Conservation (phyloP, 495 filamentous ascomycete species). For the Hypoxylon fragiforme region DNA sequence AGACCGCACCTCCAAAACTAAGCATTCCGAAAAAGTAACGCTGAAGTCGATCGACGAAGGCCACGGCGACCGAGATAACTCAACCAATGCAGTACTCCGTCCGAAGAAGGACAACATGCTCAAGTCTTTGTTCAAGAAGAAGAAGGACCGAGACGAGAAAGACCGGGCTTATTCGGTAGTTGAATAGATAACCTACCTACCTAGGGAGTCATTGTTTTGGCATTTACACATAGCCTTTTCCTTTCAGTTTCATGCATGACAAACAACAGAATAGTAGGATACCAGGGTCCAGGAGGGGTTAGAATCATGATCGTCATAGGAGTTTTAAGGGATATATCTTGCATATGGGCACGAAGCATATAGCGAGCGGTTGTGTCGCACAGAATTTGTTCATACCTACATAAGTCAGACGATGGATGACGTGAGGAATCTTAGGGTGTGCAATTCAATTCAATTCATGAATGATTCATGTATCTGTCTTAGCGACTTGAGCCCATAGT, state of each 20-base stretch:
- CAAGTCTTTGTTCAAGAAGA: slow-evolving; percentile 55
- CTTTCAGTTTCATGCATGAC: slow-evolving; percentile 3
- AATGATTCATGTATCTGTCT: too few species aligned
- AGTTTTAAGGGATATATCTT: slow-evolving; percentile 12
- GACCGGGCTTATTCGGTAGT: slow-evolving; percentile 31
- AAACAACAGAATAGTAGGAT: slow-evolving; percentile 15
- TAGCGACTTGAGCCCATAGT: too few species aligned
- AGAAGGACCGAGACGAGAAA: slow-evolving; percentile 47
- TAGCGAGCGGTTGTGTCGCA: slow-evolving; percentile 6
- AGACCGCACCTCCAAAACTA: slow-evolving; percentile 36
- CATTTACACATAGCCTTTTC: not conserved
- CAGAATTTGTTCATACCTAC: slow-evolving; percentile 12
- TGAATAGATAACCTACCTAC: slow-evolving; percentile 7
- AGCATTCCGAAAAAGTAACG: slow-evolving; percentile 33
- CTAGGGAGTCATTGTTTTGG: not conserved
- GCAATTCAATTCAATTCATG: too few species aligned
- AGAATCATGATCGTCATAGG: slow-evolving; percentile 4
- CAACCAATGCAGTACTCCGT: slow-evolving; percentile 29
- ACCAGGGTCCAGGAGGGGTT: slow-evolving; percentile 11
- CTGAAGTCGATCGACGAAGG: slow-evolving; percentile 40
- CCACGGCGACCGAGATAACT: slow-evolving; percentile 39
- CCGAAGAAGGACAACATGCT: slow-evolving; percentile 56
- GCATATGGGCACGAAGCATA: slow-evolving; percentile 16
- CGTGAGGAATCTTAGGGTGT: too few species aligned
- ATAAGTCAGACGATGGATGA: too few species aligned